These are phyloP conservation scores for Globisporangium cylindrosporum DNA, from an alignment of 352 stramenopile genomes.

Conservation along the genomic window DNA sequence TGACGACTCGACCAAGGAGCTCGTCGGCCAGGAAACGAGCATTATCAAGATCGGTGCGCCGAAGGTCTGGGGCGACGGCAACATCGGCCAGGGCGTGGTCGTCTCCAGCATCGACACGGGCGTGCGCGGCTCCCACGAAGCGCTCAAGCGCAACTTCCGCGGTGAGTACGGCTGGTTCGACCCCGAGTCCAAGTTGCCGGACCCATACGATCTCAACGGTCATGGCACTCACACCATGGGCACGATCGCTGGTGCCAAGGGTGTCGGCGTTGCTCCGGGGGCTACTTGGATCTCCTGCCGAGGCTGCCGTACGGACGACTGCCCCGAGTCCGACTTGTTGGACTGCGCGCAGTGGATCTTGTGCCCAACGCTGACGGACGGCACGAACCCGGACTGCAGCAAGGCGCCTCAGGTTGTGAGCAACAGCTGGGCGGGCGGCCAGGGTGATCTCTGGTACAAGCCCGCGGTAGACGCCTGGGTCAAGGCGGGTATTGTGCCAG, in stretches of 20 bases:
- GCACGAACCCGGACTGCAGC: constrained; percentile 20
- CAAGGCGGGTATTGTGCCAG: constrained; percentile 24
- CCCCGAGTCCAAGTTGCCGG: no score
- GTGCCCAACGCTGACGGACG: constrained; percentile 23
- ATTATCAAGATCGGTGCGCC: background rate
- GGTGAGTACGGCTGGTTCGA: no score
- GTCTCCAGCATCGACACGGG: background rate
- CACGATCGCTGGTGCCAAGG: no score
- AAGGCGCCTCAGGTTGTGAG: constrained; percentile 24
- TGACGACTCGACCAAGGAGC: no score
- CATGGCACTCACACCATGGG: no score
- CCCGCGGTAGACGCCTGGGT: constrained; percentile 17
- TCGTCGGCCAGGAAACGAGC: background rate
- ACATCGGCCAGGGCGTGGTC: background rate
- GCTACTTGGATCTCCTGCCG: constrained; percentile 18
- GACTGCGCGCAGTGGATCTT: constrained; percentile 20
- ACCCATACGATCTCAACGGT: background rate
- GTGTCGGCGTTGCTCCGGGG: no score
- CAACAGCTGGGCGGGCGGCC: constrained; percentile 27
- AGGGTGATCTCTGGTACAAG: constrained; percentile 11
- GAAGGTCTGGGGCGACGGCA: background rate
- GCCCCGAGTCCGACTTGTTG: no score
- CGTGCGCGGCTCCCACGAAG: background rate
- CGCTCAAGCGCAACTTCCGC: background rate
- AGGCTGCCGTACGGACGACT: no score